Conservation (phyloP, 1,139 yeast species). For the Meyerozyma sp. region DNA sequence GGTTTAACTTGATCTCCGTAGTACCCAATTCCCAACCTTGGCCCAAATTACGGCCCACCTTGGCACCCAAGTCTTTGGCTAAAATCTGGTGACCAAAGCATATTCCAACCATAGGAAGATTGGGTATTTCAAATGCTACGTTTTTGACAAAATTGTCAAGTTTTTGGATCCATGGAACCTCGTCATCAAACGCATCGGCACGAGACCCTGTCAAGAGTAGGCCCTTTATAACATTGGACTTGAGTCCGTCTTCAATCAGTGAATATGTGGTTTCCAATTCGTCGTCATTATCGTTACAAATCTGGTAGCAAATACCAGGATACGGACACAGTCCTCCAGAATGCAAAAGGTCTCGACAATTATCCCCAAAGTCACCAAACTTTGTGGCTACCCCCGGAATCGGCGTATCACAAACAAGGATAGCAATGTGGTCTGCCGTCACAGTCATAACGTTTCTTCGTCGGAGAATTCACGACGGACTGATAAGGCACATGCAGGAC, state of each 20-base stretch:
- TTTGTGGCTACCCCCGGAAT: conserved; percentile 20
- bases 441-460: conserved; percentile 5
- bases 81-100: conserved; percentile 88
- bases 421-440: conserved; percentile 29
- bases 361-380: conserved; percentile 53
- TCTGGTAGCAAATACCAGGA: conserved; percentile 1
- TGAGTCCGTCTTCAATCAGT: conserved; percentile 19
- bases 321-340: conserved; percentile 8
- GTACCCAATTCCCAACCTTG: conserved; percentile 75
- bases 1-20: conserved; percentile 44
- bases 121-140: conserved; percentile 17
- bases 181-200: conserved; percentile 48
- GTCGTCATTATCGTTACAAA: conserved; percentile 3
- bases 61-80: conserved; percentile 59
- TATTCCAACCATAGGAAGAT: conserved; percentile 53
- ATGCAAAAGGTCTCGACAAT: conserved; percentile 27
- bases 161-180: conserved; percentile 47
- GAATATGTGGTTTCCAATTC: conserved; percentile 12
- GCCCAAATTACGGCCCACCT: conserved; percentile 47
- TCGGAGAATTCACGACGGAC: not conserved
- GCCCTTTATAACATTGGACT: conserved; percentile 31
- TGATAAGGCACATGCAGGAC: not conserved
- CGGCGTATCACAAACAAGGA: conserved; percentile 45
- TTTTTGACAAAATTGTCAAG: conserved; percentile 39
- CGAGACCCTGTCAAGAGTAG: conserved; percentile 64